These are phyloP conservation scores for Calonectria henricotiae DNA, from an alignment of 2,329 filamentous ascomycete species.

Conservation along the genomic window DNA sequence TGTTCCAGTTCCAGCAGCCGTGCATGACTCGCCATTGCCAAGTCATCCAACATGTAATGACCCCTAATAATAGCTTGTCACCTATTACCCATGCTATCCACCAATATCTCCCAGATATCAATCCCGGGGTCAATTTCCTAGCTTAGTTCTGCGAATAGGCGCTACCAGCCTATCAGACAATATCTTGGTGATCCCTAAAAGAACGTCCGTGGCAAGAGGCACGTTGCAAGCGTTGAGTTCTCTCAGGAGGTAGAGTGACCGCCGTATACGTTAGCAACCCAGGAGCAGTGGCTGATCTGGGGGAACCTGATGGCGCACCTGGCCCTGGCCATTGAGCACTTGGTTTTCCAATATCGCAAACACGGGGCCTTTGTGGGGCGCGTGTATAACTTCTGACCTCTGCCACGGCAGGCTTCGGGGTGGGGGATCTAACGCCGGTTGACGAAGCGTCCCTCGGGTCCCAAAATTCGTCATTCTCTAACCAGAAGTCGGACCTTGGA, in stretches of 20 bases:
- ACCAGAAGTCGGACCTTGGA: constrained; percentile 40
- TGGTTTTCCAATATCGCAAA: constrained; percentile 45
- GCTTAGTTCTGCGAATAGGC: background rate
- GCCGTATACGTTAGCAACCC: constrained; percentile 23
- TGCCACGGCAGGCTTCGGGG: constrained; percentile 49
- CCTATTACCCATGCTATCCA: background rate
- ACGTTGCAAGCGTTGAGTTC: background rate
- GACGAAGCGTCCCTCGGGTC: constrained; percentile 46
- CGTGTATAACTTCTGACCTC: constrained; percentile 49
- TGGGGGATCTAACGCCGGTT: constrained; percentile 43
- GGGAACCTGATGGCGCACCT: constrained; percentile 1
- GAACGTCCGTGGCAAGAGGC: background rate
- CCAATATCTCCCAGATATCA: too few species aligned
- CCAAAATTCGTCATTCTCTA: constrained; percentile 35
- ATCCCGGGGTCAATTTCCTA: too few species aligned
- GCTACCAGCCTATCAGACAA: background rate
- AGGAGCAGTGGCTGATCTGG: constrained; percentile 11
- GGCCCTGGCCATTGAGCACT: constrained; percentile 32
- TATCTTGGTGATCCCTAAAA: background rate
- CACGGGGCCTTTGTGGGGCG: constrained; percentile 46
- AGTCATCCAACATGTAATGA: too few species aligned
- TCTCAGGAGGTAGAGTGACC: constrained; percentile 13
- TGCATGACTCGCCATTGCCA: too few species aligned
- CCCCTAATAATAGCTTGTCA: too few species aligned
- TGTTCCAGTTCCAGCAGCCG: too few species aligned